Evolutionary conservation across 129 eudicot genomes (phyloP).

Genomic region (Flaveria robusta): DNA sequence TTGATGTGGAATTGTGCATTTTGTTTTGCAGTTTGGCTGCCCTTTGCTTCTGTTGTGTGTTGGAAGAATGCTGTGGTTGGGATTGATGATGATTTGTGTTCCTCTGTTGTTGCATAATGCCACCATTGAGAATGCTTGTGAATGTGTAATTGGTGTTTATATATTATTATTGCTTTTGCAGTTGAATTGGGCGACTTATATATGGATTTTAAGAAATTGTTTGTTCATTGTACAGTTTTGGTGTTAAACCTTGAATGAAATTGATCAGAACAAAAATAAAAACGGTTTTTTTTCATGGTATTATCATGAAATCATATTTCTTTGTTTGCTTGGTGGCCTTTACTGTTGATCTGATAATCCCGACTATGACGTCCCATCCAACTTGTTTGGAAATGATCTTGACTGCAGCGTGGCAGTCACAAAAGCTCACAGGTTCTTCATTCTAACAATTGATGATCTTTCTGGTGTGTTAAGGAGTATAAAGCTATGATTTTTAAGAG

Average conservation of each 20-base stretch:
- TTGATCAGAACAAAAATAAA: not conserved
- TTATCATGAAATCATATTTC: not conserved
- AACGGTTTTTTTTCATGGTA: not conserved
- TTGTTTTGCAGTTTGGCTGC: conserved; percentile 37
- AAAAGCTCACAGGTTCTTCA: conserved; percentile 76
- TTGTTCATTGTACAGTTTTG: not conserved
- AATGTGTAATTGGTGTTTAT: not conserved
- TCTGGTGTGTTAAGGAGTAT: conserved; percentile 69
- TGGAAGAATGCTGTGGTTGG: conserved; percentile 37
- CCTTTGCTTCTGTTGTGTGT: conserved; percentile 41
- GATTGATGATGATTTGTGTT: not conserved
- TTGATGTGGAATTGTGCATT: not conserved
- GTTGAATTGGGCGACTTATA: not conserved
- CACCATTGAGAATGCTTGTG: not conserved
- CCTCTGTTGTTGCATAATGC: not conserved
- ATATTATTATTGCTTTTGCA: not conserved
- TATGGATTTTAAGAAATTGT: not conserved
- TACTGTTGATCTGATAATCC: conserved; percentile 58
- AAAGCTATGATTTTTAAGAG: conserved; percentile 62
- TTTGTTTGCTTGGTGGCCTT: conserved; percentile 5
- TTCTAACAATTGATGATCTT: conserved; percentile 60
- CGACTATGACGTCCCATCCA: conserved; percentile 60
- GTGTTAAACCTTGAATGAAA: not conserved
- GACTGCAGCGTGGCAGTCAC: conserved; percentile 76
- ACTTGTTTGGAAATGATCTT: conserved; percentile 69